Base-by-base conservation (phyloP, 2,329 filamentous ascomycete species). In the Ophiostoma novo-ulmi region DNA sequence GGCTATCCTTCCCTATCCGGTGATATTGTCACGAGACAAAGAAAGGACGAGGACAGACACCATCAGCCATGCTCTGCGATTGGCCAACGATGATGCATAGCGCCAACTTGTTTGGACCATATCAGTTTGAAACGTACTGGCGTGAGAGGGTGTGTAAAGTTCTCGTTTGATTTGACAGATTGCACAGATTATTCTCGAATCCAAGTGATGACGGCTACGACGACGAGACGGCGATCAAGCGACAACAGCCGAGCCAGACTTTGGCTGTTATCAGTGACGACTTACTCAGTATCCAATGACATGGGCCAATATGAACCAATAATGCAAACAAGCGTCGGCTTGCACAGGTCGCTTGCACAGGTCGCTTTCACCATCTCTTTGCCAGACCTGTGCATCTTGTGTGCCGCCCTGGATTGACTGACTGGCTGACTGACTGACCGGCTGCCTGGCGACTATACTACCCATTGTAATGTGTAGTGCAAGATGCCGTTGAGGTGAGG, bases 1-100 rank as follows among this genome's bases (percentile, higher is more conserved):
- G 41, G 48, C 20, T 55, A 22, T 22, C 48, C n/a, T 58, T 58
- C 52, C 52, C n/a, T 58, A 58, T 58, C 22, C 52, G 52, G 52
- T 58, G 52, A 26, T 26, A 31, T 26, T 58, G 52, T 58, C n/a
- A 58, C n/a, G n/a, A 26, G 52, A 58, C 52, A 58, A 26, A 58
- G 52, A 13, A 5, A 31, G 52, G 52, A 7, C 17, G 44, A 48
- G 41, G 44, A 13, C 17, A 17, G 17, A n/a, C 17, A 48, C 44
- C 44, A n/a, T 8, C 44, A 48, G 17, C 17, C 17, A 48, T 48
- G 44, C 44, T 17, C 44, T n/a, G 44, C 44, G 44, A 48, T 48
- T 48, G 44, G 44, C 44, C 44, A 48, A 20, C 44, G 17, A n/a
- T 17, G 44, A 58, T 44, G n/a, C n/a, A 58, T 58, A 44, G 39